Conservation (phyloP, 2,329 filamentous ascomycete genomes). For the Epichloe sibirici region DNA sequence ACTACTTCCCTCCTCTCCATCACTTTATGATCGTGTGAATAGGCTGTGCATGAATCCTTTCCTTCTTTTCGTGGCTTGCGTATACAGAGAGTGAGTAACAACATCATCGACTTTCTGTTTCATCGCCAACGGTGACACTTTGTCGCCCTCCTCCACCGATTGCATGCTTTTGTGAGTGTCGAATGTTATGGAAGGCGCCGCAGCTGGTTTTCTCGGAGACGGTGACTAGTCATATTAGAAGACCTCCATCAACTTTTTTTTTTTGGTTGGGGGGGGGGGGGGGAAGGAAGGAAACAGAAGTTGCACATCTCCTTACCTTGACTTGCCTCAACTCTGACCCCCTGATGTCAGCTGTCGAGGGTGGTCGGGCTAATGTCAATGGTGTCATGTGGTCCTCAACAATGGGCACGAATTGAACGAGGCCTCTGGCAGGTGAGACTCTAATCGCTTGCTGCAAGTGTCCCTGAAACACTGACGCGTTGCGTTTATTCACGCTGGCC, state of each 20-base stretch:
- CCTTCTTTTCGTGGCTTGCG: constrained; percentile 4
- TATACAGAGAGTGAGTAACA: neutral
- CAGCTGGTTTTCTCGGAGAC: neutral
- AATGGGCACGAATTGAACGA: constrained; percentile 60
- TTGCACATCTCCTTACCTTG: neutral
- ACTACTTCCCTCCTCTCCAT: neutral
- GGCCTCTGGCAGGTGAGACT: constrained; percentile 53
- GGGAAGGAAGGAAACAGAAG: neutral
- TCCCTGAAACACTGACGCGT: constrained; percentile 64
- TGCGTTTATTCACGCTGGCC: constrained; percentile 67
- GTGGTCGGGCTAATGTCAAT: neutral
- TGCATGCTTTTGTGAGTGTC: neutral
- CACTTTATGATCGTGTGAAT: constrained; percentile 5
- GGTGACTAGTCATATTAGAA: neutral
- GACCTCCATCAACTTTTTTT: neutral
- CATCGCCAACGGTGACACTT: neutral
- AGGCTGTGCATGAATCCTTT: constrained; percentile 9
- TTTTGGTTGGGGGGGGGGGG: too few relatives aligned
- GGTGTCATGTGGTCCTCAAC: constrained; percentile 57
- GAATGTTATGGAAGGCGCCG: neutral
- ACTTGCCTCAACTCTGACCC: neutral
- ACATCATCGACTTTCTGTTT: neutral
- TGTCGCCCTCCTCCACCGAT: neutral
- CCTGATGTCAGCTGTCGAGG: neutral
- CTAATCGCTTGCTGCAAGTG: constrained; percentile 60